Percentiles rank a stretch among this genome's conserved stretches.
Conservation (phyloP, 2,329 filamentous ascomycete species). For the Drechslerella stenobrocha region DNA sequence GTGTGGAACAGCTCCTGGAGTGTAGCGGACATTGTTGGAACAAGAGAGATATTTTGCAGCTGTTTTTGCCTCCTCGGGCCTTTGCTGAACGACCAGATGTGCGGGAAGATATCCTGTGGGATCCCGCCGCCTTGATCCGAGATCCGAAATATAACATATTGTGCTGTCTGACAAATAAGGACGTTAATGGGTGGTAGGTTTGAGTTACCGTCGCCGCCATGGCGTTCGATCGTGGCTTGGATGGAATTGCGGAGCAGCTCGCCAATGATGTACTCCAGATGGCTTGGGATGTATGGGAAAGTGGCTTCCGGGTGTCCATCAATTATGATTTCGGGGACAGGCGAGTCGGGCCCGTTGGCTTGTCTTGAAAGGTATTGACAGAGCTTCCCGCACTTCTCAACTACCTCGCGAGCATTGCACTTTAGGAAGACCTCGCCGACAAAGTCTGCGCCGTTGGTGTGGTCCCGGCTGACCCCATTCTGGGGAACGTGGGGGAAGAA, state of each 20-base stretch:
- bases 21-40: constrained; percentile 89
- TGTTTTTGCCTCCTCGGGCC: constrained; percentile 72
- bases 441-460: constrained; percentile 71
- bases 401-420: constrained; percentile 86
- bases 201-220: constrained; percentile 54
- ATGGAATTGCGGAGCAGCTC: constrained; percentile 94
- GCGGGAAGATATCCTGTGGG: constrained; percentile 77
- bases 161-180: constrained; percentile 86
- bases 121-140: constrained; percentile 95
- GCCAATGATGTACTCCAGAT: constrained; percentile 95
- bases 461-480: constrained; percentile 67
- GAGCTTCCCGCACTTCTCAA: constrained; percentile 77
- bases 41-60: constrained; percentile 80
- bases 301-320: constrained; percentile 84
- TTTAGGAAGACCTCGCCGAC: constrained; percentile 94
- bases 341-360: constrained; percentile 71
- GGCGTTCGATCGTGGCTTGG: constrained; percentile 79
- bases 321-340: constrained; percentile 78
- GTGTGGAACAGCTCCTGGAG: constrained; percentile 73
- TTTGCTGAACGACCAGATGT: constrained; percentile 96
- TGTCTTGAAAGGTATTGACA: constrained; percentile 73
- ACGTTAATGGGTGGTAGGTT: constrained; percentile 83
- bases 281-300: constrained; percentile 94
- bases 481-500: constrained; percentile 68
- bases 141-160: constrained; percentile 94